phyloP scores from a whole-genome alignment of 2,329 filamentous ascomycete species.

The Rachicladosporium sp. region DNA sequence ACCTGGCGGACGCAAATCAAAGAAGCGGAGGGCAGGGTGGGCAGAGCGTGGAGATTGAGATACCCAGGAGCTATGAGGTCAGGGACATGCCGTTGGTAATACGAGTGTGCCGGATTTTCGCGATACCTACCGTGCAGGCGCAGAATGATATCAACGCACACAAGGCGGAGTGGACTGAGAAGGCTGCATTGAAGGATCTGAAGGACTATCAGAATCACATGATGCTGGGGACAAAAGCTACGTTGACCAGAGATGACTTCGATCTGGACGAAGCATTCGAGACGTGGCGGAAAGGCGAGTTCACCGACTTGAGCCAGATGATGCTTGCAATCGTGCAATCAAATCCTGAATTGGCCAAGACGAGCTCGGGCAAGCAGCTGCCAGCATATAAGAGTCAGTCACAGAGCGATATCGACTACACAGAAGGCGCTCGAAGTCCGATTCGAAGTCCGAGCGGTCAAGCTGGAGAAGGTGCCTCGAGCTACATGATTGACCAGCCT shows the following conservation, averaged over 20 bases:
- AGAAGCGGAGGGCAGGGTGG: constrained; percentile 46
- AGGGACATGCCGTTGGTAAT: constrained; percentile 95
- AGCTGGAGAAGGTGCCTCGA: constrained; percentile 28
- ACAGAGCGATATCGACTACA: constrained; percentile 23
- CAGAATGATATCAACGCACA: constrained; percentile 80
- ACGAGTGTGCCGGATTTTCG: constrained; percentile 76
- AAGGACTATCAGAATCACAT: constrained; percentile 88
- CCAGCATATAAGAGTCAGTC: constrained; percentile 16
- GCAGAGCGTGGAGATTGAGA: constrained; percentile 64
- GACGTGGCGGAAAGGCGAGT: constrained; percentile 82
- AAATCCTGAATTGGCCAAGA: constrained; percentile 74
- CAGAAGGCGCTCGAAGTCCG: constrained; percentile 33
- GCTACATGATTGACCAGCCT: constrained; percentile 53
- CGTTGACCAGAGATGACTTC: constrained; percentile 75
- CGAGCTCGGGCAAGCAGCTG: constrained; percentile 35
- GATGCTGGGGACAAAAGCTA: constrained; percentile 63
- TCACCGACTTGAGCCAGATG: constrained; percentile 77
- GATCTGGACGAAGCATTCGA: constrained; percentile 80
- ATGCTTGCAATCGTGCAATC: constrained; percentile 82
- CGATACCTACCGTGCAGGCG: constrained; percentile 62
- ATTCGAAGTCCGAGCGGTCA: constrained; percentile 32
- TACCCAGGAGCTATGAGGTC: constrained; percentile 79
- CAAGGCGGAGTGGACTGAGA: constrained; percentile 75
- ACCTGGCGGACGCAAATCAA: constrained; percentile 54
- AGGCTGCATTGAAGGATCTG: constrained; percentile 77